These are phyloP conservation scores for Candida tunisiensis DNA, from an alignment of 1,139 yeast species.

Conservation along the genomic window DNA sequence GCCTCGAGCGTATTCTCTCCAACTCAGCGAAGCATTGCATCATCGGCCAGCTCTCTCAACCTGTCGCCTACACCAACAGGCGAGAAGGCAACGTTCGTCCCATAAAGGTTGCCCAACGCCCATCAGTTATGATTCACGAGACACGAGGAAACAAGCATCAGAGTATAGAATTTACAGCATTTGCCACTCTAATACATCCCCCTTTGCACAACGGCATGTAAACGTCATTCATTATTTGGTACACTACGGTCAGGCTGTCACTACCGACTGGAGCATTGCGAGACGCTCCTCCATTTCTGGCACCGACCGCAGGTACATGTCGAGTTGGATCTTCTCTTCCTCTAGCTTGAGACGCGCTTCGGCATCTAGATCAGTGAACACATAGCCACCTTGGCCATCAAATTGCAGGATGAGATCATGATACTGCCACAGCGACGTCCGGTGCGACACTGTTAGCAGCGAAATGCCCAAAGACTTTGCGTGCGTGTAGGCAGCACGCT, in stretches of 20 bases:
- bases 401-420: conserved; percentile 71
- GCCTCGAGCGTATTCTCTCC: too few relatives aligned
- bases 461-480: conserved; percentile 75
- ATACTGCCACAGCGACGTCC: conserved; percentile 88
- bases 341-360: conserved; percentile 49
- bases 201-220: background rate
- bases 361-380: conserved; percentile 54
- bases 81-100: too few relatives aligned
- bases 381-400: conserved; percentile 68
- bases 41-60: too few relatives aligned
- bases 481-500: conserved; percentile 73
- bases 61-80: too few relatives aligned
- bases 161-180: background rate
- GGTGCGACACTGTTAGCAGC: conserved; percentile 76
- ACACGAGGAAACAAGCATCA: background rate
- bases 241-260: too few relatives aligned
- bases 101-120: background rate
- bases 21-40: too few relatives aligned
- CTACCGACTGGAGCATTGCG: conserved; percentile 13
- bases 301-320: conserved; percentile 47
- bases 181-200: background rate
- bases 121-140: background rate
- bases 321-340: conserved; percentile 51
- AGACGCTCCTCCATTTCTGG: conserved; percentile 50
- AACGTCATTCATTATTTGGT: too few relatives aligned